Percentiles rank a stretch among this genome's conserved stretches.
phyloP scores from a whole-genome alignment of 2,329 filamentous ascomycete species.

The Paramyrothecium roridum region DNA sequence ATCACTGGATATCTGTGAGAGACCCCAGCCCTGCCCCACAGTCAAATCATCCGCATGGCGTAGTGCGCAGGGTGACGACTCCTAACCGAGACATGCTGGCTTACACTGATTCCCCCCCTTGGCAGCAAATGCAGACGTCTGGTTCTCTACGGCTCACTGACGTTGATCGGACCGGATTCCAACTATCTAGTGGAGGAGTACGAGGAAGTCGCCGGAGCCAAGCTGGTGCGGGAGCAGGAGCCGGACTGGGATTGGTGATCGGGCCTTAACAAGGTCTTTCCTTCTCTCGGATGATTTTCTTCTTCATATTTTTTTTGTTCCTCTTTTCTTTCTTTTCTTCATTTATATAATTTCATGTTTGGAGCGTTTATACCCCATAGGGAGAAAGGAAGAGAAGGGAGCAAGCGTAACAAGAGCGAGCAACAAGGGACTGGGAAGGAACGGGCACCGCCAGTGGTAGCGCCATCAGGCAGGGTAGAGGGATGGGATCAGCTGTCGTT shows the following conservation, averaged over 20 bases:
- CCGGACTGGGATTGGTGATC: conserved; percentile 34
- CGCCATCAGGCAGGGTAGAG: too few species aligned
- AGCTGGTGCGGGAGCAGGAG: conserved; percentile 36
- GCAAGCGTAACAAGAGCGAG: not conserved
- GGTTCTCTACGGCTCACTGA: conserved; percentile 42
- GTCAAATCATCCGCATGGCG: conserved; percentile 4
- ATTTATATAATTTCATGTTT: not conserved
- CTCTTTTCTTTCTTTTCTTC: not conserved
- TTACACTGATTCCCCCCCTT: too few species aligned
- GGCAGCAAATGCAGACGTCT: conserved; percentile 37
- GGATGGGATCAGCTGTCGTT: too few species aligned
- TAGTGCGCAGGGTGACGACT: not conserved
- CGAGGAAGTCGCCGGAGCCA: conserved; percentile 40
- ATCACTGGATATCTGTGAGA: conserved; percentile 42
- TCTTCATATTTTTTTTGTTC: not conserved
- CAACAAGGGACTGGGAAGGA: too few species aligned
- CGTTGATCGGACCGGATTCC: conserved; percentile 41
- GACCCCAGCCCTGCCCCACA: not conserved
- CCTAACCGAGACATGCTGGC: too few species aligned
- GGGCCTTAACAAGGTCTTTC: not conserved
- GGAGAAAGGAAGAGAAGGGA: not conserved
- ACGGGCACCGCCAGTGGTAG: too few species aligned
- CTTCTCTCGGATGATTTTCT: not conserved
- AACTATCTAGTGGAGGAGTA: conserved; percentile 38
- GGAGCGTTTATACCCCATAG: not conserved